Conservation (phyloP, 140 eudicot genomes). For the Ambrosia hybrid region DNA sequence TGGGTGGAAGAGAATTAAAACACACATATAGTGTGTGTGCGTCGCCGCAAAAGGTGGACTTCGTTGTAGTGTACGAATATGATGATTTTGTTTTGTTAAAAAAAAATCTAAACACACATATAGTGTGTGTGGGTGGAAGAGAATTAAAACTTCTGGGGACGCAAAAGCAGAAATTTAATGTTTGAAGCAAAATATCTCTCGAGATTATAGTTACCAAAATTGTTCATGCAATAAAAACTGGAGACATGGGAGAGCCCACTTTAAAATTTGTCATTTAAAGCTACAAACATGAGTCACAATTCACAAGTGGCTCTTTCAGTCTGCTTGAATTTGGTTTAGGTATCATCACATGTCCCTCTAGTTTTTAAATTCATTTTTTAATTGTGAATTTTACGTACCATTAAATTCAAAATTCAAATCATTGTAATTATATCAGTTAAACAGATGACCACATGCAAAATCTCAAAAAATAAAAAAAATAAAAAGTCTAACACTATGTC, state of each 20-base stretch:
- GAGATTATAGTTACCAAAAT: slow-evolving; percentile 24
- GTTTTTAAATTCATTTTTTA: not conserved
- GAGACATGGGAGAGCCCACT: slow-evolving; percentile 31
- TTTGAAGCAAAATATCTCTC: slow-evolving; percentile 17
- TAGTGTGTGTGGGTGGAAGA: not conserved
- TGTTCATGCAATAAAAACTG: slow-evolving; percentile 19
- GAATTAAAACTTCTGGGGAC: slow-evolving; percentile 3
- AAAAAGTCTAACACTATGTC: no score
- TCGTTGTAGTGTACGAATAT: no score
- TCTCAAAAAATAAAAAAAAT: no score
- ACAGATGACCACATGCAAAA: no score
- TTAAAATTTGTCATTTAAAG: slow-evolving; percentile 17
- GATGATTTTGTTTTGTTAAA: no score
- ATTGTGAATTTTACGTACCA: not conserved
- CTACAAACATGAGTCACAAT: slow-evolving; percentile 4
- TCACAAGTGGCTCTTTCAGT: slow-evolving; percentile 1
- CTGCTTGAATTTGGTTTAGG: not conserved
- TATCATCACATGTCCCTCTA: not conserved
- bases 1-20: not conserved
- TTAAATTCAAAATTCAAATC: slow-evolving; percentile 28
- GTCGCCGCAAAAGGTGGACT: no score
- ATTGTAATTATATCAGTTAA: slow-evolving; percentile 16
- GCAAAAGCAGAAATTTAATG: slow-evolving; percentile 16
- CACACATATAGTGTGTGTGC: no score
- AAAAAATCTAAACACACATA: no score